Base-by-base conservation (phyloP, 1,284 basidiomycete genomes). In the Tilletia setariae region DNA sequence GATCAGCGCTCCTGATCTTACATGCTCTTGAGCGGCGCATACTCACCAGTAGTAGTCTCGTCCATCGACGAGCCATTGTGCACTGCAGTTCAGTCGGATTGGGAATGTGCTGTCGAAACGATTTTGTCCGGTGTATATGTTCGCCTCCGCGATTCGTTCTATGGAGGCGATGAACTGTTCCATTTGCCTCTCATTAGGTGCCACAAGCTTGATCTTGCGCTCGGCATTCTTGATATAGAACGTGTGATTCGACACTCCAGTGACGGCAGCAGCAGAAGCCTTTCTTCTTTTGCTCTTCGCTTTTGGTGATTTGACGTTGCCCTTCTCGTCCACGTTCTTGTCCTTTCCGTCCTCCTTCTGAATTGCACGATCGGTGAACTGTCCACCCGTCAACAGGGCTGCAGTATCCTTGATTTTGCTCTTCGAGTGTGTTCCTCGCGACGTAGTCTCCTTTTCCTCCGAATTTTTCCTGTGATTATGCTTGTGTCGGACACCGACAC, bases 11-110 rank as follows among this genome's bases (percentile, higher is more conserved):
- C n/a, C n/a, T n/a, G n/a, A 42, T 43, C 32, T 43, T n/a, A 19
- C n/a, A n/a, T 19, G n/a, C n/a, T 11, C 47, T 11, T 49, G 47
- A 21, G 47, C 9, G n/a, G 25, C 8, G n/a, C n/a, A 49, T 11
- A 16, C 56, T 61, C 28, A 61, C 80, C 80, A 82, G 63, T 73
- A 82, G 72, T 82, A 82, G 69, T 82, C 80, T 30, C 80, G 75
- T n/a, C 95, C 96, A 84, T 99, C 96, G n/a, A 98, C 94, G 2
- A 98, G 88, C 96, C 96, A 98, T 79, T 98, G 95, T 0, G 94
- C 92, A 44, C 92, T 90, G 1, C 94, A 94, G 78, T 98, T 94
- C 77, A 92, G 84, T 19, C 95, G 88, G 69, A 97, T 91, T 0
- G 96, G 96, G 1, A 95, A 91, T 83, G 96, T 98, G 75, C 92